These are phyloP conservation scores for Oxyria digyna DNA, from an alignment of 148 eudicot species.

Conservation along the genomic window DNA sequence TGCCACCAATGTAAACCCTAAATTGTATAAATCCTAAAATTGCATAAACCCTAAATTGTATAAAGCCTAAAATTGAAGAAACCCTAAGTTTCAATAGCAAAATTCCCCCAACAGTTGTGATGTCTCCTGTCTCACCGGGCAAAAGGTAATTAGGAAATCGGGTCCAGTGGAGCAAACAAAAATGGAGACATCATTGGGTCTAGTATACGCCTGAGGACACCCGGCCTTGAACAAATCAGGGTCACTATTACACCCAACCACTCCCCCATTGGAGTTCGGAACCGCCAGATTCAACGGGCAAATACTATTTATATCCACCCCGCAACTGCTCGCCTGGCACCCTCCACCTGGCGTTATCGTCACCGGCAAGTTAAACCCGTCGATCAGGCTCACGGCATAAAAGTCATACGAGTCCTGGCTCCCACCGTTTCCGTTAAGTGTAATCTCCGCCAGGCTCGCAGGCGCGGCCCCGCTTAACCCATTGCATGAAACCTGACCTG, in stretches of 20 bases:
- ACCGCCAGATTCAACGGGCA: conserved; percentile 58
- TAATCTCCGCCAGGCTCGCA: background rate
- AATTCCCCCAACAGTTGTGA: no score
- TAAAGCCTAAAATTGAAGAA: no score
- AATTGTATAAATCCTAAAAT: no score
- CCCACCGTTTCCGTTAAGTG: background rate
- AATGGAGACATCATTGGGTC: conserved; percentile 67
- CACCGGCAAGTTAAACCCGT: conserved; percentile 83
- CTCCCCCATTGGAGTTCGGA: conserved; percentile 10
- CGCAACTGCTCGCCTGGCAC: conserved; percentile 15
- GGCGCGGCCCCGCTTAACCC: background rate
- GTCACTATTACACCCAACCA: conserved; percentile 73
- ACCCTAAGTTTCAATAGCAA: no score
- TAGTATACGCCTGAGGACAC: conserved; percentile 76
- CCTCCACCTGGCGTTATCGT: conserved; percentile 39
- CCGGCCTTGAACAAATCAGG: conserved; percentile 62
- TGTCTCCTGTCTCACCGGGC: no score
- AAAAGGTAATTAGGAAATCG: conserved; percentile 56
- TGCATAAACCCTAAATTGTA: no score
- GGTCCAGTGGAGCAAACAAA: conserved; percentile 47
- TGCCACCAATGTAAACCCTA: no score
- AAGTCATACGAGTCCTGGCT: conserved; percentile 42
- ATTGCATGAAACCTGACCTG: background rate
- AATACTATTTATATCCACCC: background rate
- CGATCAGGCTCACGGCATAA: conserved; percentile 19